Evolutionary conservation across 768 basidiomycete species (phyloP).

Genomic region (Hemileccinum impolitum): DNA sequence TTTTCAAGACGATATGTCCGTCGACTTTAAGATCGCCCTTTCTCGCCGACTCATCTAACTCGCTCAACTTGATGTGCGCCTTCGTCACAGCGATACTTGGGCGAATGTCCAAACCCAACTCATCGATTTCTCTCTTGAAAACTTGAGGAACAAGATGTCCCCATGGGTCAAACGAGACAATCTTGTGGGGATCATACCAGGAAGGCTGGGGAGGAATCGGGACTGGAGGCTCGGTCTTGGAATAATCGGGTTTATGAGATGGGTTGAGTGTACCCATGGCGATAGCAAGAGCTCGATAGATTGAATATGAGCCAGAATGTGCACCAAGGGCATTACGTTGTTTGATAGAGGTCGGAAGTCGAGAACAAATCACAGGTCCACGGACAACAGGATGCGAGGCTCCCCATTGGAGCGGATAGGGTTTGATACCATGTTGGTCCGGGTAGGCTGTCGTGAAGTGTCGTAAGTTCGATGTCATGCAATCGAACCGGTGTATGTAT

Average conservation of each 20-base stretch:
- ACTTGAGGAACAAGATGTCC: constrained; percentile 81
- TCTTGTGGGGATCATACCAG: constrained; percentile 77
- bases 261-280: constrained; percentile 83
- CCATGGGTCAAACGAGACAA: constrained; percentile 93
- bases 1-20: constrained; percentile 76
- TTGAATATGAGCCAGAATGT: constrained; percentile 90
- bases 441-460: constrained; percentile 61
- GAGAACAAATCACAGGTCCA: constrained; percentile 87
- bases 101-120: constrained; percentile 73
- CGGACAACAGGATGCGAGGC: constrained; percentile 58
- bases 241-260: constrained; percentile 78
- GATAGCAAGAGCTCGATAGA: constrained; percentile 90
- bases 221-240: constrained; percentile 81
- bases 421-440: constrained; percentile 86
- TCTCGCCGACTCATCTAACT: constrained; percentile 79
- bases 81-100: constrained; percentile 93
- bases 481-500: constrained; percentile 5
- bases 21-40: constrained; percentile 74
- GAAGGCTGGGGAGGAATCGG: constrained; percentile 68
- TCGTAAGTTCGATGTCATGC: constrained; percentile 10
- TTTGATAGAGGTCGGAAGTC: constrained; percentile 81
- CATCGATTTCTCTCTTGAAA: constrained; percentile 59
- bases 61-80: constrained; percentile 92
- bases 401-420: constrained; percentile 81
- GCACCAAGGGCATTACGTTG: constrained; percentile 92